Conservation (phyloP, 495 filamentous ascomycete genomes). For the Penicillium daleae region DNA sequence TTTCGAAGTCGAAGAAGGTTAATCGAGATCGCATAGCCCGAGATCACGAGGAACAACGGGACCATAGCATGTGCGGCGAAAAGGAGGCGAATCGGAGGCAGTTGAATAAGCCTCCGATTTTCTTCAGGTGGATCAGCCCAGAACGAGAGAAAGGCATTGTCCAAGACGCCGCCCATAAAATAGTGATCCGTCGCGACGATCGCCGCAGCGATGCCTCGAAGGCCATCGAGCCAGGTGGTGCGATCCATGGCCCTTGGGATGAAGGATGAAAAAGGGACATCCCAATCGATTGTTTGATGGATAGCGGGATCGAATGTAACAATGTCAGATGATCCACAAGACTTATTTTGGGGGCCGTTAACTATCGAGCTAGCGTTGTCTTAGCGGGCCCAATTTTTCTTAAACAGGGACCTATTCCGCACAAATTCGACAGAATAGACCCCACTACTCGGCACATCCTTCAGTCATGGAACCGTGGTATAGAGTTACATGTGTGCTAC, state of each 20-base stretch:
- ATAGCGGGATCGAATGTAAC: not conserved
- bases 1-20: constrained; percentile 23
- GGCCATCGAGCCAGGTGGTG: constrained; percentile 33
- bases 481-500: not conserved
- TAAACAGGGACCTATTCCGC: not conserved
- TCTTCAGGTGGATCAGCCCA: constrained; percentile 30
- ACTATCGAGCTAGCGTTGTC: not conserved
- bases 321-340: not conserved
- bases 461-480: not conserved
- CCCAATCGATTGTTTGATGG: not conserved
- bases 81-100: constrained; percentile 30
- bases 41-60: constrained; percentile 33
- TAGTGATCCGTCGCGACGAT: constrained; percentile 26
- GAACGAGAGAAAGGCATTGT: constrained; percentile 22
- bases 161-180: constrained; percentile 23
- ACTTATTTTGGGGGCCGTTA: constrained; percentile 1
- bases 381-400: not conserved
- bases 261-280: not conserved
- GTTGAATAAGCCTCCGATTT: constrained; percentile 25
- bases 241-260: constrained; percentile 22
- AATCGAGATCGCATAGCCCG: constrained; percentile 32
- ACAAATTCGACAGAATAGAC: not conserved
- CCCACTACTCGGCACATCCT: not conserved
- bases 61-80: constrained; percentile 31
- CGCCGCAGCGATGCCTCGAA: constrained; percentile 31